Percentiles rank a stretch among this genome's conserved stretches.
Evolutionary conservation across 495 filamentous ascomycete genomes (phyloP).

Genomic region (Talaromyces liani): DNA sequence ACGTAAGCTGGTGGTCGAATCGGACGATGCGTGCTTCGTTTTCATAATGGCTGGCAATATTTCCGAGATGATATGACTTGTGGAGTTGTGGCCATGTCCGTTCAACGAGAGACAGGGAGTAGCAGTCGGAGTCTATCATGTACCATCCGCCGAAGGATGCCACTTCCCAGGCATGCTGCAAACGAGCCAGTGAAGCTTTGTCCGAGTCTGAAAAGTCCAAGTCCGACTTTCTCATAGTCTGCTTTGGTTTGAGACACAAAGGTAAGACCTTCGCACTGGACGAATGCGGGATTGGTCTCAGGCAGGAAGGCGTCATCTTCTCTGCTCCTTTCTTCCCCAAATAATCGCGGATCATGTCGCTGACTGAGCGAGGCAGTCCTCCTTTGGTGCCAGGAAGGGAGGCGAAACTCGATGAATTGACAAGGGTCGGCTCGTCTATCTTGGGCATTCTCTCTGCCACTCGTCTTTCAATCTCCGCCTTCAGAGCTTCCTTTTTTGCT

Average conservation of each 20-base stretch:
- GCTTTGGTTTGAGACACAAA: conserved; percentile 2
- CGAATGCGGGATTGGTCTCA: not conserved
- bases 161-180: not conserved
- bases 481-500: not conserved
- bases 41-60: not conserved
- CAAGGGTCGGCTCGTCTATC: not conserved
- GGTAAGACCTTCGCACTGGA: conserved; percentile 1
- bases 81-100: not conserved
- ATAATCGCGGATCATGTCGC: not conserved
- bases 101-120: not conserved
- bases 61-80: not conserved
- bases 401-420: not conserved
- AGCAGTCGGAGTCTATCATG: not conserved
- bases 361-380: not conserved
- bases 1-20: not conserved
- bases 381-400: not conserved
- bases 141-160: not conserved
- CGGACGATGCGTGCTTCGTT: not conserved
- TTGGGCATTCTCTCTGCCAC: not conserved
- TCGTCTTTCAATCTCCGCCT: not conserved
- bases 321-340: not conserved
- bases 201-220: not conserved
- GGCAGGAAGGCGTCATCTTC: not conserved
- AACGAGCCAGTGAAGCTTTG: not conserved
- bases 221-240: not conserved